Percentiles rank a stretch among this genome's conserved stretches.
Evolutionary conservation across 805 yeast species (phyloP).

Genomic region (Henningerozyma blattae): DNA sequence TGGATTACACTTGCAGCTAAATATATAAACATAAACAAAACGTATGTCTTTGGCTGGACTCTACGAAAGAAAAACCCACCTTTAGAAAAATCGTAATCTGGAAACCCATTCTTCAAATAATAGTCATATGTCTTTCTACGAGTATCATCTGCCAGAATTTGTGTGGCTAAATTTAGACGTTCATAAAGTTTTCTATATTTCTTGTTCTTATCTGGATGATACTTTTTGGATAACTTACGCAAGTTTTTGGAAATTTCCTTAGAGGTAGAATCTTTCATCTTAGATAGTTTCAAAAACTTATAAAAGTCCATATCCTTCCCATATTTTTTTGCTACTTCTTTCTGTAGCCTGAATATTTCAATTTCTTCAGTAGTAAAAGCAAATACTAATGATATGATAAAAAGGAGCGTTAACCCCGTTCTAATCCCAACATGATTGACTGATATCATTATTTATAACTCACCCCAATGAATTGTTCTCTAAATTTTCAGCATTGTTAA

Average conservation of each 20-base stretch:
- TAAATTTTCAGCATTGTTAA: too few relatives aligned
- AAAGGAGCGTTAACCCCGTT: slow-evolving; percentile 7
- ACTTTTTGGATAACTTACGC: slow-evolving; percentile 52
- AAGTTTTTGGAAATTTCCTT: slow-evolving; percentile 55
- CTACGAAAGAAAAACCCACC: slow-evolving; percentile 41
- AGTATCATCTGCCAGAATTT: slow-evolving; percentile 51
- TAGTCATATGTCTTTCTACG: slow-evolving; percentile 70
- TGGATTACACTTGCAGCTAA: slow-evolving; percentile 46
- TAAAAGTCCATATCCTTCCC: slow-evolving; percentile 56
- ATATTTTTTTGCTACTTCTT: slow-evolving; percentile 48
- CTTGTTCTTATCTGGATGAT: slow-evolving; percentile 77
- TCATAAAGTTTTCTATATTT: slow-evolving; percentile 47
- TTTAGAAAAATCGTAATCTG: slow-evolving; percentile 62
- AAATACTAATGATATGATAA: slow-evolving; percentile 22
- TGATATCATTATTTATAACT: too few relatives aligned
- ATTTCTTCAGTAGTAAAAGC: slow-evolving; percentile 58
- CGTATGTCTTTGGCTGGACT: slow-evolving; percentile 54
- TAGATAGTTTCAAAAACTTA: slow-evolving; percentile 44
- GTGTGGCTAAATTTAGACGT: slow-evolving; percentile 62
- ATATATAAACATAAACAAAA: slow-evolving; percentile 40
- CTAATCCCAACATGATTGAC: too few relatives aligned
- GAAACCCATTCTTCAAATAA: slow-evolving; percentile 75
- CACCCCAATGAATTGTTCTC: too few relatives aligned
- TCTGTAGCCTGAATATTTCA: slow-evolving; percentile 67
- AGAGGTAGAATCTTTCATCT: slow-evolving; percentile 28